Conservation (phyloP, 202 grass and related monocot genomes). For the Setaria viridis region DNA sequence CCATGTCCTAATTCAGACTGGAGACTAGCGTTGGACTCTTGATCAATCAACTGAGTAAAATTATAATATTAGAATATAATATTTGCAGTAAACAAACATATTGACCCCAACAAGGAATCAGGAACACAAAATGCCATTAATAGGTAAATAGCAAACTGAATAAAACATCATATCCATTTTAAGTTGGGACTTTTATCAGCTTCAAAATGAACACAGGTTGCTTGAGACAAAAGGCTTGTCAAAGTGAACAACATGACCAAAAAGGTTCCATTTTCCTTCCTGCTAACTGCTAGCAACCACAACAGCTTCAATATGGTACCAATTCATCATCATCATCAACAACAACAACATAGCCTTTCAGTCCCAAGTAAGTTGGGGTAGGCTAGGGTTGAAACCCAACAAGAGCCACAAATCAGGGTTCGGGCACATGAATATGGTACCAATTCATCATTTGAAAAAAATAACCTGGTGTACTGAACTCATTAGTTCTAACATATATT, state of each 20-base stretch:
- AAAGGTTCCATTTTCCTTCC: neutral
- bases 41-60: constrained; percentile 64
- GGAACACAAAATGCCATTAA: neutral
- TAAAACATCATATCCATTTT: neutral
- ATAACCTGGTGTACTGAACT: neutral
- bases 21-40: constrained; percentile 28
- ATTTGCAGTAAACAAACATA: constrained; percentile 25
- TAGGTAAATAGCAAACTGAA: neutral
- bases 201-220: neutral
- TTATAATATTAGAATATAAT: constrained; percentile 35
- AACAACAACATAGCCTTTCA: neutral
- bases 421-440: neutral
- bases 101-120: neutral
- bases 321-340: too few relatives aligned
- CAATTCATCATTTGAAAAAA: too few relatives aligned
- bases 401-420: too few relatives aligned
- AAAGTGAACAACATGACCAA: constrained; percentile 9
- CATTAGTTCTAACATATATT: constrained; percentile 8
- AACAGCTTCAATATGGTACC: neutral
- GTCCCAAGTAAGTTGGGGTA: too few relatives aligned
- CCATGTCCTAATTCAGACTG: constrained; percentile 50
- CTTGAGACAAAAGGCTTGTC: neutral
- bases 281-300: neutral
- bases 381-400: too few relatives aligned
- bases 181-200: neutral